A percentile compares a stretch with the other conserved stretches of the same genome.
Conservation (phyloP, 2,329 filamentous ascomycete genomes). For the Cryphonectria naterciae region DNA sequence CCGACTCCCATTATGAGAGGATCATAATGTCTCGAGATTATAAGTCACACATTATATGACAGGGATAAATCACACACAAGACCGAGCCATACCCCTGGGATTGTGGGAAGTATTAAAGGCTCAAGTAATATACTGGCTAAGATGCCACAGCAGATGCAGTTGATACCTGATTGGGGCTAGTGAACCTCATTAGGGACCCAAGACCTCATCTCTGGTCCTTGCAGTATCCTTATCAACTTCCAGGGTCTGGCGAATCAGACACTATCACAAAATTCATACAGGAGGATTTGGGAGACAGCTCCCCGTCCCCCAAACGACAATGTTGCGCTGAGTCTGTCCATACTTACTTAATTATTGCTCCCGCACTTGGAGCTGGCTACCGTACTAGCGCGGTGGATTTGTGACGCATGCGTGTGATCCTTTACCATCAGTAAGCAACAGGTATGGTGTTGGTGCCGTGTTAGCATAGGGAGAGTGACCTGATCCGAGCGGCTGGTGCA, state of each 20-base stretch:
- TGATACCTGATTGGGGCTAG: not conserved
- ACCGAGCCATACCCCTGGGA: not conserved
- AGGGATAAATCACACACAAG: slow-evolving; percentile 33
- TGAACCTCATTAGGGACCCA: not conserved
- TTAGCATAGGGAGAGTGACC: not conserved
- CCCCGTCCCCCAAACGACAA: not conserved
- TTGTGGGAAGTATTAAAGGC: not conserved
- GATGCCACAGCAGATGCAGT: not conserved
- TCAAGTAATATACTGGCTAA: not conserved
- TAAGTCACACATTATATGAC: not conserved
- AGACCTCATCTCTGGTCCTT: not conserved
- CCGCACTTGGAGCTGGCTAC: not conserved
- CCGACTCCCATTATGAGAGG: not conserved
- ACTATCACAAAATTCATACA: not conserved
- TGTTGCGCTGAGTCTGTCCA: not conserved
- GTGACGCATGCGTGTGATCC: not conserved
- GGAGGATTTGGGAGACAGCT: not conserved
- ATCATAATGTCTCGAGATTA: not conserved
- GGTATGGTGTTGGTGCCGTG: not conserved
- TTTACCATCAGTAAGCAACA: not conserved
- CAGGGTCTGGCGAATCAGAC: not conserved
- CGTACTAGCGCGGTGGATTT: not conserved
- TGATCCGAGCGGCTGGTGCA: not conserved
- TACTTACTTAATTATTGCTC: not conserved
- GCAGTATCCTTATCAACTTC: not conserved